Percentiles rank a stretch among this genome's conserved stretches.
phyloP scores from a whole-genome alignment of 305 asterid genomes.

The Solanum chacoense region DNA sequence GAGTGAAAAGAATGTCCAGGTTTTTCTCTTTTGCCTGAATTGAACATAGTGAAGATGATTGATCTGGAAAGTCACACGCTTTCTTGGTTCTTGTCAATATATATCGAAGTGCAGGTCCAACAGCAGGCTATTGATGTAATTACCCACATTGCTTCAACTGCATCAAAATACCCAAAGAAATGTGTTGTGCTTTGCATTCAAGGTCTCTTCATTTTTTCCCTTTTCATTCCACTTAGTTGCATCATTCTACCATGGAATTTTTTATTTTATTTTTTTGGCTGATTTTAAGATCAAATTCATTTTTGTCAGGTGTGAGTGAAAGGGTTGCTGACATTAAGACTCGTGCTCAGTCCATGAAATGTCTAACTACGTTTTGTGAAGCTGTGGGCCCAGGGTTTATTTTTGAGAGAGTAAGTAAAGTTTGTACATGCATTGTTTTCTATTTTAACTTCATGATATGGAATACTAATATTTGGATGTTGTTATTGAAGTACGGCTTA shows the following conservation, averaged over 20 bases:
- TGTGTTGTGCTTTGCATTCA: constrained; percentile 84
- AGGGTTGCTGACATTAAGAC: constrained; percentile 99
- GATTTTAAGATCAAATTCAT: background rate
- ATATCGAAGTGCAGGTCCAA: constrained; percentile 64
- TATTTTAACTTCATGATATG: background rate
- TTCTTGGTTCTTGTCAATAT: background rate
- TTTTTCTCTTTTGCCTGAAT: constrained; percentile 15
- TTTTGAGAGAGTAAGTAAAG: constrained; percentile 73
- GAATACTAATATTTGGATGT: background rate
- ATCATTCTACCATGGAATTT: background rate
- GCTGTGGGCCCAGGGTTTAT: constrained; percentile 97
- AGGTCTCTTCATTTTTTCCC: constrained; percentile 27
- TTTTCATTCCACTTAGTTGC: background rate
- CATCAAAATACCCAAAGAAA: constrained; percentile 82
- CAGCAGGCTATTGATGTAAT: constrained; percentile 79
- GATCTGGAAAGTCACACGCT: background rate
- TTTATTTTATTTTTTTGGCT: background rate
- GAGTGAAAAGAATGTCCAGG: constrained; percentile 99
- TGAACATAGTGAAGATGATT: constrained; percentile 2
- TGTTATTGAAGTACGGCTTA: background rate
- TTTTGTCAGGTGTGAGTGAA: constrained; percentile 66
- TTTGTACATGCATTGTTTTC: background rate
- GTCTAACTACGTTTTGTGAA: constrained; percentile 92
- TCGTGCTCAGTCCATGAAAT: constrained; percentile 89
- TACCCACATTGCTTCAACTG: constrained; percentile 72